Base-by-base conservation (phyloP, 106 monocot species). In the Amphibolis antarctica region DNA sequence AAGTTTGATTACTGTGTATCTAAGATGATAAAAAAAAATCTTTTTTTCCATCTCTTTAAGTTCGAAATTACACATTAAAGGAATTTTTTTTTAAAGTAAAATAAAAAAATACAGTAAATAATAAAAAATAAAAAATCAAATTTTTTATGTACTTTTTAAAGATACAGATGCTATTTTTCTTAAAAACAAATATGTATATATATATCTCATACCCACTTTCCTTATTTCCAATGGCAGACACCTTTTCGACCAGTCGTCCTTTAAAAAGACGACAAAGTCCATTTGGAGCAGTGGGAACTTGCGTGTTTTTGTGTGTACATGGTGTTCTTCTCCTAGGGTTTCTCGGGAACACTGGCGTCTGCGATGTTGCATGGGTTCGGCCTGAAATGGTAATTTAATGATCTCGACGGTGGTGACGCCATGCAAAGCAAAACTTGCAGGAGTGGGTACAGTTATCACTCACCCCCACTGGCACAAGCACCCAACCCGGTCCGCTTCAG, bases 331-430 rank as follows among this genome's bases (percentile, higher is more conserved):
- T 54, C 47, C 46, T 63, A 63, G 63, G 63, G 44, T 63, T 63
- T 36, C 63, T 46, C 47, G 63, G 63, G 63, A 63, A 63, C 25
- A 24, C 25, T 5, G 44, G 63, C 17, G 26, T 27, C 63, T 63
- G 61, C n/a, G 43, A 13, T 47, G 46, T 46, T 63, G 63, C 63
- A 63, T 63, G 63, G 45, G 26, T 46, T 63, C 28, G 63, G 44
- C 27, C 46, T 47, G 63, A 63, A 63, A 63, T 63, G 26, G 47
- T 18, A 47, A 63, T 27, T 47, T 63, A 63, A 63, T 63, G 61
- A 61, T 61, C 9, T 21, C 19, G 42, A 61, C 61, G 22, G 60
- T 36, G 42, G 42, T 61, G 36, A 43, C 60, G 9, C 42, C 43
- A 44, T 61, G 43, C 19, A 44, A 61, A 61, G 42, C 61, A 61